These are phyloP conservation scores for Beauveria brongniartii DNA, from an alignment of 2,329 filamentous ascomycete species.

Conservation along the genomic window DNA sequence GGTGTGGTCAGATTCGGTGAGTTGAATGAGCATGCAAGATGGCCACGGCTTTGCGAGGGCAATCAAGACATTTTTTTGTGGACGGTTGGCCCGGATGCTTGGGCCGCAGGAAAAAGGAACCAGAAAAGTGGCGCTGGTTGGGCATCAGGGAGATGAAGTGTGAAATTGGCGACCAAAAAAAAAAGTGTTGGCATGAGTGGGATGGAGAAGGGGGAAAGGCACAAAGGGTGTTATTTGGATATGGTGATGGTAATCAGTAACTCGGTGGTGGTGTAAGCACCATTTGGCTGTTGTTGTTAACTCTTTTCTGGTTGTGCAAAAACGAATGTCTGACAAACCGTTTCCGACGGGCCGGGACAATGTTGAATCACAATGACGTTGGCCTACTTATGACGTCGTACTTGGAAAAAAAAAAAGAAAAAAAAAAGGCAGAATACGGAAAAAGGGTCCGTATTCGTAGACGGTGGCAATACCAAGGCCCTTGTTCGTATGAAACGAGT, in stretches of 20 bases:
- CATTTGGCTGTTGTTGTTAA: too few species aligned
- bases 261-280: too few species aligned
- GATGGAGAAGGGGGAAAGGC: not conserved
- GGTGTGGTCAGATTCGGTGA: slow-evolving; percentile 1
- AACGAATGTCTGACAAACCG: too few species aligned
- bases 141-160: slow-evolving; percentile 6
- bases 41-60: not conserved
- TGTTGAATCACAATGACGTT: not conserved
- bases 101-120: not conserved
- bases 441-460: too few species aligned
- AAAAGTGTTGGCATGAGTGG: not conserved
- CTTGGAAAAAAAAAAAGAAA: not conserved
- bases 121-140: slow-evolving; percentile 1
- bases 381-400: not conserved
- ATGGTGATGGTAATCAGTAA: not conserved
- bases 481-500: not conserved
- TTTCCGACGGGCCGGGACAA: not conserved
- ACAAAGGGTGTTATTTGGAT: not conserved
- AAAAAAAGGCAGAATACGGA: not conserved
- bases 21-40: not conserved
- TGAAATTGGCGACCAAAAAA: not conserved
- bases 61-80: not conserved
- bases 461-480: not conserved
- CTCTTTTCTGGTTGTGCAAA: too few species aligned
- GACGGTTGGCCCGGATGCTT: not conserved